Evolutionary conservation across 352 stramenopile genomes (phyloP).

Genomic region (Pythium aphanidermatum): DNA sequence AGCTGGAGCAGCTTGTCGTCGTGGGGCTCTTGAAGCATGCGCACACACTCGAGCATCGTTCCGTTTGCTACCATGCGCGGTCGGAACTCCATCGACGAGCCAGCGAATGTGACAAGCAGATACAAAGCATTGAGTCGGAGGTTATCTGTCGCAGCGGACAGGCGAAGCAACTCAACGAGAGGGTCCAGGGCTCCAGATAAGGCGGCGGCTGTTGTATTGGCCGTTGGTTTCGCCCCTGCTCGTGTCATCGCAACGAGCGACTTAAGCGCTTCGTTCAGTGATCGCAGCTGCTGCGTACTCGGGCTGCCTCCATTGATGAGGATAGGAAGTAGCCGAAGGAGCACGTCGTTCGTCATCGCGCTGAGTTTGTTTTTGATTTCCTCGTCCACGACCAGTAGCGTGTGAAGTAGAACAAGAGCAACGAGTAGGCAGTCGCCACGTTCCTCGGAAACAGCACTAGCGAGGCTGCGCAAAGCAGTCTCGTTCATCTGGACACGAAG

Average conservation of each 20-base stretch:
- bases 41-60: constrained; percentile 33
- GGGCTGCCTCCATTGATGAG: constrained; percentile 6
- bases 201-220: neutral
- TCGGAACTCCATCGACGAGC: constrained; percentile 31
- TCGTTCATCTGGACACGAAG: constrained; percentile 22
- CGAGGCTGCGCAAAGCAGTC: constrained; percentile 37
- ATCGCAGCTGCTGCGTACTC: constrained; percentile 8
- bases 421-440: constrained; percentile 27
- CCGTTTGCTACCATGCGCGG: constrained; percentile 34
- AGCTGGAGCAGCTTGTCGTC: constrained; percentile 65
- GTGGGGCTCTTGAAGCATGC: constrained; percentile 17
- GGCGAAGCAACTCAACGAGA: constrained; percentile 38
- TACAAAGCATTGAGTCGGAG: constrained; percentile 53
- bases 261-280: constrained; percentile 39
- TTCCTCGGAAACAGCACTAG: constrained; percentile 48
- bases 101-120: constrained; percentile 64
- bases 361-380: constrained; percentile 42
- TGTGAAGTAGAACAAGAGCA: constrained; percentile 40
- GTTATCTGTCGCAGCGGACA: constrained; percentile 16
- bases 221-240: neutral
- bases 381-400: constrained; percentile 40
- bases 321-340: constrained; percentile 42
- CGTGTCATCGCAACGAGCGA: constrained; percentile 45
- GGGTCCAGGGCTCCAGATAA: constrained; percentile 24
- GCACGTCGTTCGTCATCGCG: constrained; percentile 53